These are phyloP conservation scores for Senecio squalidus DNA, from an alignment of 140 eudicot genomes.

Conservation along the genomic window DNA sequence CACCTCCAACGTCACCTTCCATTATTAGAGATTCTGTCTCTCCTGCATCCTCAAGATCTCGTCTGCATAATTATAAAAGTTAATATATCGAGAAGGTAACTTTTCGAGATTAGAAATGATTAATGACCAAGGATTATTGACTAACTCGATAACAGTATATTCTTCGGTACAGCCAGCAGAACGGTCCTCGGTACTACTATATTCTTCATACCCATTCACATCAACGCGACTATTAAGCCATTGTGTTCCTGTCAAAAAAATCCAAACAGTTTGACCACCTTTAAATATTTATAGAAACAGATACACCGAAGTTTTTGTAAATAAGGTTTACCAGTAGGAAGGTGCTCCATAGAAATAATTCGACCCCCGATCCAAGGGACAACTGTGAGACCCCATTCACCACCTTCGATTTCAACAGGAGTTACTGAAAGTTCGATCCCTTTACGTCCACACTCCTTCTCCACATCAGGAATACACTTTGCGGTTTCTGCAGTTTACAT, in stretches of 20 bases:
- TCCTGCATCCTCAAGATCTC: constrained; percentile 87
- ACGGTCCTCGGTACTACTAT: constrained; percentile 75
- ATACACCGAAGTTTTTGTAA: neutral
- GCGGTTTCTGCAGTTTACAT: constrained; percentile 56
- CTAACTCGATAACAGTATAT: constrained; percentile 75
- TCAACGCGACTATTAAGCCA: constrained; percentile 98
- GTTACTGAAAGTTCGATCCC: constrained; percentile 66
- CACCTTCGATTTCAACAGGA: constrained; percentile 61
- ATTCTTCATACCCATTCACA: constrained; percentile 84
- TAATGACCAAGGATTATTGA: constrained; percentile 20
- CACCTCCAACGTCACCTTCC: constrained; percentile 95
- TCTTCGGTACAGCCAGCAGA: constrained; percentile 93
- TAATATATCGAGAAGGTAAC: neutral
- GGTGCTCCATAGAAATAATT: constrained; percentile 68
- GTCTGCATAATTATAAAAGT: constrained; percentile 27
- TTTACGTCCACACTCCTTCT: constrained; percentile 43
- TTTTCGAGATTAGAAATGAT: constrained; percentile 6
- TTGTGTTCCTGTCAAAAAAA: constrained; percentile 61
- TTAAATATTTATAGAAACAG: neutral
- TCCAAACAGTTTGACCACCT: neutral
- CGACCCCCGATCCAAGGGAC: constrained; percentile 96
- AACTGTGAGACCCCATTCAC: constrained; percentile 78
- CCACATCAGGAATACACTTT: constrained; percentile 61
- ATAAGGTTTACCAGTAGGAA: constrained; percentile 57
- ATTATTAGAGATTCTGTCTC: constrained; percentile 63